Evolutionary conservation across 176 grass and related monocot genomes (phyloP).

Genomic region (Typha latifolia): DNA sequence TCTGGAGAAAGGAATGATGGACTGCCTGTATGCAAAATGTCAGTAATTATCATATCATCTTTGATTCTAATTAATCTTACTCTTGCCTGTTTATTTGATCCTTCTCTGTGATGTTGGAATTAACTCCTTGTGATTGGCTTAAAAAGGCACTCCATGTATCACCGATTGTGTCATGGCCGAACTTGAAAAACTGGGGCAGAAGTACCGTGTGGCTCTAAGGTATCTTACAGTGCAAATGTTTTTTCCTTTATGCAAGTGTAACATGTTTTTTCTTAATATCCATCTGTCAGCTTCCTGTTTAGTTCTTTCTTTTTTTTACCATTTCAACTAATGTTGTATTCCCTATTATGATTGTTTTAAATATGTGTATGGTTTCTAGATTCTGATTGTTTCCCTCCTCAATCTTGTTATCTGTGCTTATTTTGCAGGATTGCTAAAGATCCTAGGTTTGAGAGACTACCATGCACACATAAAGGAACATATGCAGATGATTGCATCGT

Average conservation of each 20-base stretch:
- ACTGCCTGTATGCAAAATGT: conserved; percentile 99
- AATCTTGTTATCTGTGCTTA: not conserved
- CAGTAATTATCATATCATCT: conserved; percentile 9
- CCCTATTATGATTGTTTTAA: not conserved
- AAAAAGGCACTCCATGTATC: conserved; percentile 79
- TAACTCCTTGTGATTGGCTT: conserved; percentile 6
- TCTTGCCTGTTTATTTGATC: conserved; percentile 9
- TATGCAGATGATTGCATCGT: conserved; percentile 98
- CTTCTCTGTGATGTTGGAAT: not conserved
- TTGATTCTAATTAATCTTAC: not conserved
- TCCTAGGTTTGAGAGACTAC: conserved; percentile 82
- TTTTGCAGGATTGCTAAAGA: conserved; percentile 79
- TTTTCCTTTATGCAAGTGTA: not conserved
- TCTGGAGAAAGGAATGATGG: conserved; percentile 99
- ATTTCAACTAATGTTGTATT: not conserved
- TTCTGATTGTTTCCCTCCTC: conserved; percentile 16
- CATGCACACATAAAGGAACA: conserved; percentile 93
- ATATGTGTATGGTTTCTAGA: not conserved
- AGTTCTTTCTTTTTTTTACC: not conserved
- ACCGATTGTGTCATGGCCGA: conserved; percentile 96
- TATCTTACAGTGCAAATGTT: conserved; percentile 9
- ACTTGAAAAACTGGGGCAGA: conserved; percentile 90
- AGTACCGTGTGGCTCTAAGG: conserved; percentile 89
- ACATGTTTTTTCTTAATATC: not conserved
- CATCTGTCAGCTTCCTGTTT: not conserved